A percentile compares a stretch with the other conserved stretches of the same genome.
Evolutionary conservation across 2,329 filamentous ascomycete species (phyloP).

Genomic region (Elsinoe perseae): DNA sequence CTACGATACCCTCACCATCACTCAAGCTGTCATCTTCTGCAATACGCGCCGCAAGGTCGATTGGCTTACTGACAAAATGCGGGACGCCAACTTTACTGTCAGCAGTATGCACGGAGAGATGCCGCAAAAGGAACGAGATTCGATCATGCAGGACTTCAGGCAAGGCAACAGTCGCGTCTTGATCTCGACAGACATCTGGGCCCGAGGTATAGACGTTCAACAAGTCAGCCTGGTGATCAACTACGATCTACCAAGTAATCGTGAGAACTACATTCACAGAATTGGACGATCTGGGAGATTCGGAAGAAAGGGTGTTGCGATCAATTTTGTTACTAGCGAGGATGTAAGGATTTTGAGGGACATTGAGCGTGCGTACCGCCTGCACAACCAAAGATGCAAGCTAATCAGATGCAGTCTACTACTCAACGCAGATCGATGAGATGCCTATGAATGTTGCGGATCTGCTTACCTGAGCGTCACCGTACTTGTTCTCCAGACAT

Average conservation of each 20-base stretch:
- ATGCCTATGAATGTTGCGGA: slow-evolving; percentile 80
- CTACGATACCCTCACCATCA: slow-evolving; percentile 97
- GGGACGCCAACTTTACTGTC: slow-evolving; percentile 96
- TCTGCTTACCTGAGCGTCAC: slow-evolving; percentile 28
- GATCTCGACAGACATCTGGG: slow-evolving; percentile 97
- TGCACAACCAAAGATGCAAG: background rate
- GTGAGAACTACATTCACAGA: slow-evolving; percentile 99
- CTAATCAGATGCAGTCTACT: slow-evolving; percentile 60
- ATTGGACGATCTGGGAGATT: slow-evolving; percentile 95
- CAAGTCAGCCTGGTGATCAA: slow-evolving; percentile 98
- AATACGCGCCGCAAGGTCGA: slow-evolving; percentile 98
- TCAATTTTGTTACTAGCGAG: slow-evolving; percentile 98
- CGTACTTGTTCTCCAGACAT: background rate
- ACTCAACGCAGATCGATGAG: slow-evolving; percentile 94
- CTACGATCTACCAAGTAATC: slow-evolving; percentile 95
- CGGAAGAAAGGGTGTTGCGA: slow-evolving; percentile 95
- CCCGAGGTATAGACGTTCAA: slow-evolving; percentile 96
- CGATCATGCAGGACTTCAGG: slow-evolving; percentile 98
- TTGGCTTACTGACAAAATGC: slow-evolving; percentile 99
- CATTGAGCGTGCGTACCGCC: slow-evolving; percentile 71
- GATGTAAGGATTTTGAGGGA: slow-evolving; percentile 95
- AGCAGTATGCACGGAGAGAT: slow-evolving; percentile 99
- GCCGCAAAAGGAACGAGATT: slow-evolving; percentile 96
- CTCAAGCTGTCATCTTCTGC: slow-evolving; percentile 98
- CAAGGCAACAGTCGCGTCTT: slow-evolving; percentile 93